Evolutionary conservation across 2,329 filamentous ascomycete species (phyloP).

Genomic region (Colletotrichum musicola): DNA sequence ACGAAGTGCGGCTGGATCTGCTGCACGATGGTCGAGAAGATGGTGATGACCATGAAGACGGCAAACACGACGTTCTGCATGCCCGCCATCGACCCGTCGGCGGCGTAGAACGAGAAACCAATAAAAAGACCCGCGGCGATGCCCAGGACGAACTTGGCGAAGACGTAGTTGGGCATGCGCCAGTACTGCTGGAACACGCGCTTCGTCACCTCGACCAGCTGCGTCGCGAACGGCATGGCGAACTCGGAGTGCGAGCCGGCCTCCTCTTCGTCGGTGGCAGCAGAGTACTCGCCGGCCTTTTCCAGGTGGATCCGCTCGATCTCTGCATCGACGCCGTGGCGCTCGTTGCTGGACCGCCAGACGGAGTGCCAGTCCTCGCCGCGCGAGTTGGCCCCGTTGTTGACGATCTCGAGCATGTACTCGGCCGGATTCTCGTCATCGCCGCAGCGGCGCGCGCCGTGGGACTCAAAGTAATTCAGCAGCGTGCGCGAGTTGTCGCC

Average conservation of each 20-base stretch:
- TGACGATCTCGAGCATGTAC: constrained; percentile 75
- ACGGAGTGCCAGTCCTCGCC: constrained; percentile 75
- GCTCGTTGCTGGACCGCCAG: constrained; percentile 70
- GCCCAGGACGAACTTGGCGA: constrained; percentile 76
- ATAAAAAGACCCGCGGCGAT: constrained; percentile 76
- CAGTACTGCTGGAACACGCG: constrained; percentile 88
- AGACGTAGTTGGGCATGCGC: constrained; percentile 83
- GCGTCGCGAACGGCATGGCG: constrained; percentile 77
- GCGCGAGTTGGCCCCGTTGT: constrained; percentile 52
- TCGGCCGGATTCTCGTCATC: constrained; percentile 79
- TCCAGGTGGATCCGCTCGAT: constrained; percentile 73
- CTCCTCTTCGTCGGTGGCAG: constrained; percentile 31
- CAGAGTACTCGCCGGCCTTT: constrained; percentile 45
- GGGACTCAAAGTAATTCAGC: constrained; percentile 72
- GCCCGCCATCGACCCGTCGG: constrained; percentile 70
- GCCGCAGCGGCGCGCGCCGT: constrained; percentile 71
- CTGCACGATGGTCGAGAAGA: constrained; percentile 78
- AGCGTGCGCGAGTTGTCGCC: constrained; percentile 70
- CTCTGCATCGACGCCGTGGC: constrained; percentile 66
- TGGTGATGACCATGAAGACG: constrained; percentile 81
- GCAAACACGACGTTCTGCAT: constrained; percentile 81
- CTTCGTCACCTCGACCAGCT: constrained; percentile 73
- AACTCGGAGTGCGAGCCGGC: constrained; percentile 71
- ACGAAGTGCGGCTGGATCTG: constrained; percentile 84
- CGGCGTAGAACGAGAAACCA: constrained; percentile 77